Base-by-base conservation (phyloP, 768 basidiomycete species). In the Lactarius deliciosus region DNA sequence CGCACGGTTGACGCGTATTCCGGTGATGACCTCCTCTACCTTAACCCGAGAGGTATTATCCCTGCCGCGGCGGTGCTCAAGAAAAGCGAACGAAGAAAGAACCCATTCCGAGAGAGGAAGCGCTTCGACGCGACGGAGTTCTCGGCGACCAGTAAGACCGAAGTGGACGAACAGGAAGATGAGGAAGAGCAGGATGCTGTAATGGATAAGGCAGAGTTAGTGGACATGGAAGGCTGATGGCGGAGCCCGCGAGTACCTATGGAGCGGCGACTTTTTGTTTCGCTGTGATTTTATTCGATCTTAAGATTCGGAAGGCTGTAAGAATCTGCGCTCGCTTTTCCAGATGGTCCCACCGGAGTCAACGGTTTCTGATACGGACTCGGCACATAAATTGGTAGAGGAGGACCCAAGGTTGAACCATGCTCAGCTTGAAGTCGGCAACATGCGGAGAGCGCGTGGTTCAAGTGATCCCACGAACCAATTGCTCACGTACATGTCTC, bases 11-110 rank as follows among this genome's bases (percentile, higher is more conserved):
- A 96, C 73, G 72, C 80, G 9, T 95, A 94, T 72, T 77, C 81
- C 20, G 94, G 93, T 3, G 81, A 83, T 67, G 94, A 96, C 74
- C 80, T 96, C 56, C 78, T 85, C 36, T 94, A 91, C 71, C 79
- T 92, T 67, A 96, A 93, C 73, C 79, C 85, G 0, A 83, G 86
- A 73, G 96, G 92, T 10, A 82, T 83, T 57, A 88, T 98, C 47
- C 94, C 94, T 0, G 75, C 84, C 0, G 79, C 79, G 5, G 88
- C 91, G 5, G 82, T 93, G 50, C 81, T 92, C 72, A 85, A 81
- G 73, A 86, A 80, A 65, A 85, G 84, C 50, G 81, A 80, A 69
- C 81, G 77, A 64, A 80, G 90, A 65, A 76, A 78, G 3, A 83
- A 85, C 65, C 83, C 88, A 0, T 93, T 92, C 79, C 81, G 77